phyloP scores from a whole-genome alignment of 106 monocot genomes.

The Allium sativum region DNA sequence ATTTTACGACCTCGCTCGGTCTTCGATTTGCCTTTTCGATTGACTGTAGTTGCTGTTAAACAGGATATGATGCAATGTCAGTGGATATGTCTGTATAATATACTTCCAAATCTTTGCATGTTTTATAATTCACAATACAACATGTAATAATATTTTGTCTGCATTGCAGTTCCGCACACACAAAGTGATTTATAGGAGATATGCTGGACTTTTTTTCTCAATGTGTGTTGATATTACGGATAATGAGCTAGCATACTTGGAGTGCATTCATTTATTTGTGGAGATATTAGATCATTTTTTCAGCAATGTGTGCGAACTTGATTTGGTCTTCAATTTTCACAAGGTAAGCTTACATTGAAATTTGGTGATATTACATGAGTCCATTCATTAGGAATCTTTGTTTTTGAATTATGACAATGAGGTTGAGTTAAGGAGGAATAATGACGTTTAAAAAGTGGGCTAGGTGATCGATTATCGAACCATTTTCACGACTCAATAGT shows the following conservation, averaged over 20 bases:
- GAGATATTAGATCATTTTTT: conserved; percentile 99
- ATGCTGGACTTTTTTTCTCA: conserved; percentile 95
- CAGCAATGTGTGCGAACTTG: conserved; percentile 97
- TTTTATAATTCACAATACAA: not conserved
- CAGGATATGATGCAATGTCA: too few relatives aligned
- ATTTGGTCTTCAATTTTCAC: conserved; percentile 97
- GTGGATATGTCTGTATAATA: too few relatives aligned
- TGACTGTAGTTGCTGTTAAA: too few relatives aligned
- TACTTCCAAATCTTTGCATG: conserved; percentile 3
- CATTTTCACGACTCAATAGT: too few relatives aligned
- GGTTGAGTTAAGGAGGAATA: too few relatives aligned
- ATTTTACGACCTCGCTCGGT: too few relatives aligned
- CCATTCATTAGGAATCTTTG: too few relatives aligned
- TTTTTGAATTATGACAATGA: too few relatives aligned
- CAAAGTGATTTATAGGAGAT: conserved; percentile 97
- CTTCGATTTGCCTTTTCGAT: too few relatives aligned
- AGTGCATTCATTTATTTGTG: conserved; percentile 97
- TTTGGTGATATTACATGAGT: too few relatives aligned
- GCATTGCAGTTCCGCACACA: conserved; percentile 87
- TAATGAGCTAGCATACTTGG: conserved; percentile 95
- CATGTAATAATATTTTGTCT: not conserved
- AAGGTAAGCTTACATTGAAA: conserved; percentile 38
- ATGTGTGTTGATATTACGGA: conserved; percentile 98
- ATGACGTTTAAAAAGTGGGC: too few relatives aligned
- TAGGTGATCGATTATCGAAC: too few relatives aligned